Evolutionary conservation across 495 filamentous ascomycete species (phyloP).

Genomic region (Penicillium steckii): DNA sequence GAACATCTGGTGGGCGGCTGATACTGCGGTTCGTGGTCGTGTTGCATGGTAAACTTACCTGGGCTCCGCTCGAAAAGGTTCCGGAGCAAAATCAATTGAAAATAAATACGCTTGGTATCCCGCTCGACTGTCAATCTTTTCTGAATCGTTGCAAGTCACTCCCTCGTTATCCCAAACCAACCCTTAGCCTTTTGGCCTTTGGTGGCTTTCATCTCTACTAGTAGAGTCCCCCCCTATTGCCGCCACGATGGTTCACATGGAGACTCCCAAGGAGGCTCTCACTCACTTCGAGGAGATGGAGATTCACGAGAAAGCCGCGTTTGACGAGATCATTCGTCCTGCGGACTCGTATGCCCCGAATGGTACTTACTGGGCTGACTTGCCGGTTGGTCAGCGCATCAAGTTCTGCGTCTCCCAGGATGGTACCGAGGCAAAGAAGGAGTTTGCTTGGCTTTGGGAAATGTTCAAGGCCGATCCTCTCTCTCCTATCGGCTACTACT

Average conservation of each 20-base stretch:
- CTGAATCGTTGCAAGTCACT: background rate
- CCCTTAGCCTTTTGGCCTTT: background rate
- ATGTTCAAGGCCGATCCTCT: conserved; percentile 81
- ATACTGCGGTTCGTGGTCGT: background rate
- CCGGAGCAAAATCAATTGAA: background rate
- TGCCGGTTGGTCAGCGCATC: conserved; percentile 60
- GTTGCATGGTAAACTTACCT: background rate
- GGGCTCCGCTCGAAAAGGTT: background rate
- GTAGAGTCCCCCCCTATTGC: too few relatives aligned
- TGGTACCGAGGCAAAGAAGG: conserved; percentile 57
- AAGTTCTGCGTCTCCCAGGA: conserved; percentile 68
- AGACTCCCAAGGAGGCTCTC: conserved; percentile 32
- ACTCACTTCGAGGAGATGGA: conserved; percentile 49
- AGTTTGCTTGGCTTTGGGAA: conserved; percentile 58
- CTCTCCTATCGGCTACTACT: conserved; percentile 74
- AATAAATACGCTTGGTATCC: background rate
- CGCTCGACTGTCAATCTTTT: conserved; percentile 1
- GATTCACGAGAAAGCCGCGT: conserved; percentile 65
- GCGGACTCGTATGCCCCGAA: conserved; percentile 75
- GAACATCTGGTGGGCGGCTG: background rate
- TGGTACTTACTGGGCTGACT: conserved; percentile 85
- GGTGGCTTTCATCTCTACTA: conserved; percentile 1
- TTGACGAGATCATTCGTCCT: conserved; percentile 70
- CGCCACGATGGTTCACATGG: conserved; percentile 11
- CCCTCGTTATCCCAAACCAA: background rate